Conservation (phyloP, 83 land plant genomes). For the Picea abies region DNA sequence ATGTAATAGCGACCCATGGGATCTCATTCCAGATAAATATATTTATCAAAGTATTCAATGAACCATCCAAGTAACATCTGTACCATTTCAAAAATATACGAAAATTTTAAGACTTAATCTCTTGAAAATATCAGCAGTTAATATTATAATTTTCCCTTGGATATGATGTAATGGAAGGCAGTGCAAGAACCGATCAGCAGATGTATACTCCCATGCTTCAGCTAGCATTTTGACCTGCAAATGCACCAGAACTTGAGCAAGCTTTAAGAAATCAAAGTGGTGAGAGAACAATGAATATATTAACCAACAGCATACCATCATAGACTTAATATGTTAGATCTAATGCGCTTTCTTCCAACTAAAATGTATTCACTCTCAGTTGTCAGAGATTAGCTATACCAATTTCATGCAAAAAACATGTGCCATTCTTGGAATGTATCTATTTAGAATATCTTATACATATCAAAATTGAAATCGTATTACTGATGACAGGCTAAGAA, state of each 20-base stretch:
- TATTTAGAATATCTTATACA: no score
- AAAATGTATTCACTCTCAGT: background rate
- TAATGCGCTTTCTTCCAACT: background rate
- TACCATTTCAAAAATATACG: background rate
- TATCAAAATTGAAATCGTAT: no score
- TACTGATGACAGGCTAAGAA: no score
- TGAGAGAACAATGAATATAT: background rate
- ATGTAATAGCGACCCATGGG: no score
- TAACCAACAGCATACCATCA: background rate
- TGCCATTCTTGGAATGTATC: background rate
- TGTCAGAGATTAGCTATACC: background rate
- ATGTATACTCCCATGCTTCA: slow-evolving; percentile 87
- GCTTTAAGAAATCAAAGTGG: background rate
- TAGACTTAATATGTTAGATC: no score
- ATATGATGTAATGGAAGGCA: slow-evolving; percentile 99
- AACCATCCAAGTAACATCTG: no score
- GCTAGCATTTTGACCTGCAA: slow-evolving; percentile 86
- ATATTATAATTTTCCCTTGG: slow-evolving; percentile 33
- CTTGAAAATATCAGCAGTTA: background rate
- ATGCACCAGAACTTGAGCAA: background rate
- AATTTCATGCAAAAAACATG: background rate
- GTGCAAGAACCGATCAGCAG: slow-evolving; percentile 82
- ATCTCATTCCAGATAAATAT: background rate
- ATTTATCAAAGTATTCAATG: background rate
- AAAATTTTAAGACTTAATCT: background rate